These are phyloP conservation scores for Aspergillus ostianus DNA, from an alignment of 495 filamentous ascomycete genomes.

Conservation along the genomic window DNA sequence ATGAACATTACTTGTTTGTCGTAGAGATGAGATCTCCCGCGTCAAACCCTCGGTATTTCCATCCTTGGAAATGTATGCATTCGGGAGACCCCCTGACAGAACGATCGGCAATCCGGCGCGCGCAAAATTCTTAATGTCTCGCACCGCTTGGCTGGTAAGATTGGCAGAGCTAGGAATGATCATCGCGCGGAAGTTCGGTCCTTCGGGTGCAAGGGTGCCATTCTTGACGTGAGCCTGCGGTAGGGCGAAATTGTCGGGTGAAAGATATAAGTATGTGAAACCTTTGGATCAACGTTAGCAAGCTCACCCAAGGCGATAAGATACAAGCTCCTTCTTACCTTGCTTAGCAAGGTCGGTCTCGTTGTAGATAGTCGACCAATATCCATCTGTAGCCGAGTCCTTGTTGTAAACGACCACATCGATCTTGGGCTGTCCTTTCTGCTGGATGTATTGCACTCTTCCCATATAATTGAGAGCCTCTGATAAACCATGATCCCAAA, in stretches of 20 bases:
- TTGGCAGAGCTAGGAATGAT: constrained; percentile 39
- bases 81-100: constrained; percentile 33
- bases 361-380: constrained; percentile 19
- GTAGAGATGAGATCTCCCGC: constrained; percentile 9
- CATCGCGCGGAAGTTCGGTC: constrained; percentile 44
- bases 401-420: constrained; percentile 43
- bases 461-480: constrained; percentile 41
- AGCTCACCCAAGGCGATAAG: background rate
- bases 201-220: constrained; percentile 35
- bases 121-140: constrained; percentile 38
- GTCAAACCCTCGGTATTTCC: constrained; percentile 13
- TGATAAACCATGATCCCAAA: constrained; percentile 38
- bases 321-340: constrained; percentile 10
- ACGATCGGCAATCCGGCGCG: constrained; percentile 42
- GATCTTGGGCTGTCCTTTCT: constrained; percentile 38
- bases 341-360: constrained; percentile 18
- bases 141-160: constrained; percentile 34
- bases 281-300: constrained; percentile 24
- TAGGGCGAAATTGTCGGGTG: constrained; percentile 45
- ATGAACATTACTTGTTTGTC: constrained; percentile 22
- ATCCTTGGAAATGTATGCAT: constrained; percentile 19
- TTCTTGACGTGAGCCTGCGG: constrained; percentile 31
- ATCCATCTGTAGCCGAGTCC: constrained; percentile 20
- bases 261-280: constrained; percentile 50
- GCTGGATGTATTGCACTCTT: constrained; percentile 36